A percentile compares a stretch with the other conserved stretches of the same genome.
phyloP scores from a whole-genome alignment of 148 eudicot genomes.

The Fallopia convolvulus region DNA sequence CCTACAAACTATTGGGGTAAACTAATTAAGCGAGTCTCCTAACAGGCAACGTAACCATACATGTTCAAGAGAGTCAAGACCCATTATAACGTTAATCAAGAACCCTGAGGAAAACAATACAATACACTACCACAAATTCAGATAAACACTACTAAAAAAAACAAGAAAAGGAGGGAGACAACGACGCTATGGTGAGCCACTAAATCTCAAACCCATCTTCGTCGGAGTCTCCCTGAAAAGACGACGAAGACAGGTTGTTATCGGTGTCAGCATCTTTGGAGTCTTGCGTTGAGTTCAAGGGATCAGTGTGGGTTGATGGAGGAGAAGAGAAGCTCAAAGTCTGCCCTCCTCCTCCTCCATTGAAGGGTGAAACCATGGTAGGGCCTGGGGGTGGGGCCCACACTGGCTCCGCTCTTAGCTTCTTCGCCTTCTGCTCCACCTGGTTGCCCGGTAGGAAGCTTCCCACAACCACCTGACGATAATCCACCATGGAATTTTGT shows the following conservation, averaged over 20 bases:
- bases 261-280: slow-evolving; percentile 18
- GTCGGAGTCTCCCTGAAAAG: slow-evolving; percentile 29
- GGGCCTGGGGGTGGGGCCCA: slow-evolving; percentile 19
- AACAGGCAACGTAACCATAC: neutral
- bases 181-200: slow-evolving; percentile 6
- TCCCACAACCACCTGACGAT: slow-evolving; percentile 48
- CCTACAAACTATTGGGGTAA: neutral
- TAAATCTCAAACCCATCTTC: slow-evolving; percentile 30
- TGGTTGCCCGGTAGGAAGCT: slow-evolving; percentile 45
- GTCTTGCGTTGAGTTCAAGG: slow-evolving; percentile 18
- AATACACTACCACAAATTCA: neutral
- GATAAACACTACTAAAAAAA: neutral
- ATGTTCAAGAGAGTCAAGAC: neutral
- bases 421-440: slow-evolving; percentile 49
- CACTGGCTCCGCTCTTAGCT: slow-evolving; percentile 31
- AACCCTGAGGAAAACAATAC: neutral
- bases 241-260: slow-evolving; percentile 18
- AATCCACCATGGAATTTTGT: neutral
- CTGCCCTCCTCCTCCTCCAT: slow-evolving; percentile 21
- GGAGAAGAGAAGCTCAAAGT: slow-evolving; percentile 22
- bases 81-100: neutral
- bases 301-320: slow-evolving; percentile 16
- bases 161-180: neutral
- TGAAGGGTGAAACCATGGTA: slow-evolving; percentile 16
- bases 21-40: neutral